Percentiles rank a stretch among this genome's conserved stretches.
Conservation (phyloP, 495 filamentous ascomycete genomes). For the Xylaria telfairii region DNA sequence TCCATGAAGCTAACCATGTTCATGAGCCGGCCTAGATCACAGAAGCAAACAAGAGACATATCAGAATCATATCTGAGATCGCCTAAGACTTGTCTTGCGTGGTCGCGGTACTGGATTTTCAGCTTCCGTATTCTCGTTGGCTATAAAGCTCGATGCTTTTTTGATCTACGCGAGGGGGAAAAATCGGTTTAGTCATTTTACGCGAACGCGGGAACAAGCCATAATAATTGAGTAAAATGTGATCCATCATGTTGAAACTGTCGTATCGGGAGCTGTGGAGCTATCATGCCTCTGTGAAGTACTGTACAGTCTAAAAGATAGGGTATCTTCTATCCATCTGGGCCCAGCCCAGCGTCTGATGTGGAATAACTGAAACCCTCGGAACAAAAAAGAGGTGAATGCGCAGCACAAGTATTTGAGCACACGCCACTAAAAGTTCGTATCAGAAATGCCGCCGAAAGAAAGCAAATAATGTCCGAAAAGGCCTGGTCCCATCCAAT, state of each 20-base stretch:
- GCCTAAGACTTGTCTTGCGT: neutral
- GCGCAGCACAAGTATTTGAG: constrained; percentile 27
- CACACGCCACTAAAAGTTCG: constrained; percentile 30
- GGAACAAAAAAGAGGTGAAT: constrained; percentile 35
- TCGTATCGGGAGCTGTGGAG: constrained; percentile 47
- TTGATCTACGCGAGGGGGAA: neutral
- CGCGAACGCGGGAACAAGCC: neutral
- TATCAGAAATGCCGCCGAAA: constrained; percentile 35
- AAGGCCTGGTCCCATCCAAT: constrained; percentile 34
- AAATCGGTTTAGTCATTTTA: neutral
- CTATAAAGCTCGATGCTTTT: neutral
- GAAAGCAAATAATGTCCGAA: constrained; percentile 42
- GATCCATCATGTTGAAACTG: constrained; percentile 43
- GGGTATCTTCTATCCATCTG: constrained; percentile 57
- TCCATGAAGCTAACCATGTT: neutral
- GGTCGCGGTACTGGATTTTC: neutral
- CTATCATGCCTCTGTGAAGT: constrained; percentile 49
- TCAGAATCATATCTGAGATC: constrained; percentile 17
- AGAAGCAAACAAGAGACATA: constrained; percentile 22
- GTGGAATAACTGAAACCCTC: constrained; percentile 40
- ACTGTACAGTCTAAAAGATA: constrained; percentile 56
- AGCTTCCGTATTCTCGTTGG: neutral
- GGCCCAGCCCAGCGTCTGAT: constrained; percentile 53
- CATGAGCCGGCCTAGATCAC: neutral
- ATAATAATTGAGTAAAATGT: constrained; percentile 22